Evolutionary conservation across 257 asterid species (phyloP), one percentile per base, ranked within the genome.

Genomic region (Coffea canephora): DNA sequence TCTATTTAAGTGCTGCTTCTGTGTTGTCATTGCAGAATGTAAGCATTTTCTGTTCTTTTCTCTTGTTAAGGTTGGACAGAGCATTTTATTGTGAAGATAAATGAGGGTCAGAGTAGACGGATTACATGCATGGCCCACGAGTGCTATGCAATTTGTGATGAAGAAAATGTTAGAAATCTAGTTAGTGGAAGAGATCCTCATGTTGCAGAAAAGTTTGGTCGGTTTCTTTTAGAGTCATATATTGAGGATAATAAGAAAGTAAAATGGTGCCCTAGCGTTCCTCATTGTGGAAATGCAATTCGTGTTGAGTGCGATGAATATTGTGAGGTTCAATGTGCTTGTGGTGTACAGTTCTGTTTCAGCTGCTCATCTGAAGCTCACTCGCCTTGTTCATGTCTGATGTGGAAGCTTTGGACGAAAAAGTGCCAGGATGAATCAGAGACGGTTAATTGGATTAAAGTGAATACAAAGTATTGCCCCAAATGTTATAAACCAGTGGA

Each of bases 191-290:
- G 83, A 84, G 86, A 91, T 69, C 84, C 86, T n/a, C 36, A 69
- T 36, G 68, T 89, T 80, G 89, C 87, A 0, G 91, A 83, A 71
- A 91, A 88, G 83, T 89, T 89, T 57, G 88, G 89, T 39, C 88
- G 90, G 49, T 83, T 81, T 83, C 89, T 91, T 50, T 71, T 87
- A 43, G 96, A 89, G 82, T 91, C 96, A 23, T 91, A 88, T 74
- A 88, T 91, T 18, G 93, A 89, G 78, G 96, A 89, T 81, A 91
- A 91, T 73, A 83, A 81, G 77, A 78, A 80, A 78, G 93, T 89
- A 34, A 84, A 91, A 68, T 88, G 96, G 96, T 91, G 96, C 68
- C 93, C 96, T 3, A 88, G 92, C 73, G 82, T 84, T 73, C 94
- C 92, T 43, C 91, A 87, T 71, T 89, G 96, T 73, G 92, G 91